Percentiles rank a stretch among this genome's conserved stretches.
Conservation (phyloP, 2,329 filamentous ascomycete genomes). For the Cercospora zeina region DNA sequence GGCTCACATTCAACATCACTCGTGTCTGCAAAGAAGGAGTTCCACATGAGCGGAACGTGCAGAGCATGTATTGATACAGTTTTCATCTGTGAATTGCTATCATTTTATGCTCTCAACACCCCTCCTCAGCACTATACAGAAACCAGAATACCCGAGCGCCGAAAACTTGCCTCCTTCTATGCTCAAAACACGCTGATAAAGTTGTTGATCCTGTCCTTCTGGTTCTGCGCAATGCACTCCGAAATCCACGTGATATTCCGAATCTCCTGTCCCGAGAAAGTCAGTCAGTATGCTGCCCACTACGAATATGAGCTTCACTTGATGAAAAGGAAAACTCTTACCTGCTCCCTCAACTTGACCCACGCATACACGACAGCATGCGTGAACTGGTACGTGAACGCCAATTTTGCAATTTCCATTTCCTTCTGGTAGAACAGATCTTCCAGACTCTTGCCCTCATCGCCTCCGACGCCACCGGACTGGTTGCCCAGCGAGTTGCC, state of each 20-base stretch:
- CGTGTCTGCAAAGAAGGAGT: not conserved
- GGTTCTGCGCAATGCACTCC: slow-evolving; percentile 98
- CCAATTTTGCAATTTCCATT: slow-evolving; percentile 95
- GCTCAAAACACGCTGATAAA: slow-evolving; percentile 92
- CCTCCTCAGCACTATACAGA: slow-evolving; percentile 1
- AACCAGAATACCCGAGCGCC: slow-evolving; percentile 8
- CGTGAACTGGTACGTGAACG: slow-evolving; percentile 95
- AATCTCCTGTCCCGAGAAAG: slow-evolving; percentile 78
- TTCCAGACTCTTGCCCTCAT: slow-evolving; percentile 86
- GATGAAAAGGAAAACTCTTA: slow-evolving; percentile 50
- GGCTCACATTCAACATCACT: no score
- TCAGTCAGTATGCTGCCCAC: slow-evolving; percentile 31
- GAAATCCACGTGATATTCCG: slow-evolving; percentile 99
- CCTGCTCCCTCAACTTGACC: slow-evolving; percentile 97
- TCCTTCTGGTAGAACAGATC: slow-evolving; percentile 99
- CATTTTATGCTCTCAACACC: not conserved
- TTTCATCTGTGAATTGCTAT: slow-evolving; percentile 1
- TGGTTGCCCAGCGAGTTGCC: slow-evolving; percentile 78
- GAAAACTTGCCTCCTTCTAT: not conserved
- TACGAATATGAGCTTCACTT: slow-evolving; percentile 33
- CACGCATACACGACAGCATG: slow-evolving; percentile 94
- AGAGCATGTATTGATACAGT: not conserved
- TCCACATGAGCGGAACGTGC: not conserved
- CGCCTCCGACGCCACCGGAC: slow-evolving; percentile 71
- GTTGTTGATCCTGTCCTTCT: slow-evolving; percentile 98